Conservation (phyloP, 192 early-diverging fungal species). For the Dimargaris verticillata region DNA sequence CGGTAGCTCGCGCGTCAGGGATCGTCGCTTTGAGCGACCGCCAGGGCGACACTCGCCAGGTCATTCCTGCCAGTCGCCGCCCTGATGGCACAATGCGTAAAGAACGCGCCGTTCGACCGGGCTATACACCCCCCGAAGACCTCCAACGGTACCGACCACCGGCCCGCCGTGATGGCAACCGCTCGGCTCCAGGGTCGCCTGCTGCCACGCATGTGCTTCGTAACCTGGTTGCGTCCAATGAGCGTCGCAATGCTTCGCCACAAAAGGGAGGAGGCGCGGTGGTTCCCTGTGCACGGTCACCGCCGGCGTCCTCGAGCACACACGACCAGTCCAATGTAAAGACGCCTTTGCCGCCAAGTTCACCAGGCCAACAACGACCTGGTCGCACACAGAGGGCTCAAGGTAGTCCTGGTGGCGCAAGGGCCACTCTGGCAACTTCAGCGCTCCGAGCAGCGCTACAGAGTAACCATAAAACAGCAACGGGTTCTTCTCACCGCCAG, state of each 20-base stretch:
- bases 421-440: no score
- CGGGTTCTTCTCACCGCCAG: no score
- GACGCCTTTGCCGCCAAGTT: not conserved
- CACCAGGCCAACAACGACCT: not conserved
- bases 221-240: not conserved
- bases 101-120: slow-evolving; percentile 51
- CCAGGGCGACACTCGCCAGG: slow-evolving; percentile 13
- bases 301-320: not conserved
- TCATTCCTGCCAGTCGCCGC: slow-evolving; percentile 42
- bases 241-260: not conserved
- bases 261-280: not conserved
- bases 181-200: not conserved
- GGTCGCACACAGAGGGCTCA: not conserved
- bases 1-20: slow-evolving; percentile 14
- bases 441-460: no score
- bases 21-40: slow-evolving; percentile 24
- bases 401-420: no score
- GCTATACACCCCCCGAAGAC: slow-evolving; percentile 50
- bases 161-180: not conserved
- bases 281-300: not conserved
- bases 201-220: not conserved
- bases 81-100: slow-evolving; percentile 52
- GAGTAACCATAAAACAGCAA: no score
- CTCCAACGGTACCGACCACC: slow-evolving; percentile 28
- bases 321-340: not conserved